Evolutionary conservation across 306 rosid genomes (phyloP), one percentile per base, ranked within the genome.

Genomic region (Neltuma alba): DNA sequence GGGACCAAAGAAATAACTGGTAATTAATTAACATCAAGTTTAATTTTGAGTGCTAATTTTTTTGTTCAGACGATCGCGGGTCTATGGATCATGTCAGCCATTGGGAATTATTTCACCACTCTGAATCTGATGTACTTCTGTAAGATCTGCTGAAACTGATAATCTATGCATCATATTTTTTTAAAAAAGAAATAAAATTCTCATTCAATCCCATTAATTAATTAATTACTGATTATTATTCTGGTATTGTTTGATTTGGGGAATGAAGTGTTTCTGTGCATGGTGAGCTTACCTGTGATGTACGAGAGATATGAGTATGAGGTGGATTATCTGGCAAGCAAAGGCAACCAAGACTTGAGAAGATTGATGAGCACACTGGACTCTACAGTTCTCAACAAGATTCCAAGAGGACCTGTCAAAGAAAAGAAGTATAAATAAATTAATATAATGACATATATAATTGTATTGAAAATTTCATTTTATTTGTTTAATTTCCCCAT

Each of bases 331-430:
- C 34, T 68, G 4, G 73, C 73, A 41, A 68, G 73, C 54, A 68
- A 68, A 68, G 73, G 73, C 52, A 68, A 68, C 1, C 36, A 68
- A 40, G 73, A 68, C 73, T 9, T 68, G 54, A 68, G 36, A 28
- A 68, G 73, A 68, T 68, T 68, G 54, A 23, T 21, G n/a, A 23
- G 2, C 5, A 9, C 73, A 40, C 8, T 68, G 0, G 54, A 68
- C 21, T 40, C 73, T 7, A 40, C 40, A 21, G 33, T 68, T 68
- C 21, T 68, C 73, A 40, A 40, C 73, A 68, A 40, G 73, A 68
- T 68, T 68, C 73, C 73, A 21, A 68, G 73, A 21, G 73, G 73
- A 40, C 73, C 73, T 40, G 73, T 68, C n/a, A 68, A 68, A 8
- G 21, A 68, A 40, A 68, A 68, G 73, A 68, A 68, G 40, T 40